Percentiles rank a stretch among this genome's conserved stretches.
These are phyloP conservation scores for Colletotrichum sp. DNA, from an alignment of 2,329 filamentous ascomycete species.

Conservation along the genomic window DNA sequence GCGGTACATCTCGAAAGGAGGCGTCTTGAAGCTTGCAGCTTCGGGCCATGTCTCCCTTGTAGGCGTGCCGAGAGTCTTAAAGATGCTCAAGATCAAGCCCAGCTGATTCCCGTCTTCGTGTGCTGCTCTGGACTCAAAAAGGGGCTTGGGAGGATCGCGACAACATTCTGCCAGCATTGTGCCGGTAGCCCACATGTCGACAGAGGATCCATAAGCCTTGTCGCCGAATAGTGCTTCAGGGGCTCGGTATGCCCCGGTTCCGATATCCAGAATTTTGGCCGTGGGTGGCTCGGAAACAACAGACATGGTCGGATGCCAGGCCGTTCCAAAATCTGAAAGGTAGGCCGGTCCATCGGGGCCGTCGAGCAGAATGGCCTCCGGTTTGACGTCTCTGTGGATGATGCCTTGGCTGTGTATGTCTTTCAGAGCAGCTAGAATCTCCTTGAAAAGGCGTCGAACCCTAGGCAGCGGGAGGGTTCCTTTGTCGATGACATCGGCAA, in stretches of 20 bases:
- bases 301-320: conserved; percentile 73
- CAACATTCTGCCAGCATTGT: conserved; percentile 81
- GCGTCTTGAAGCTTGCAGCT: conserved; percentile 67
- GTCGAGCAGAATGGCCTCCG: conserved; percentile 81
- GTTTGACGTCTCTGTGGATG: conserved; percentile 93
- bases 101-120: conserved; percentile 89
- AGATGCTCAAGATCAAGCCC: conserved; percentile 88
- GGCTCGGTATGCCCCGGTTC: conserved; percentile 88
- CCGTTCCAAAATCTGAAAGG: conserved; percentile 90
- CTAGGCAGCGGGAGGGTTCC: conserved; percentile 35
- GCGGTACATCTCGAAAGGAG: conserved; percentile 91
- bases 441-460: conserved; percentile 56
- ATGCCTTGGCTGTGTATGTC: conserved; percentile 78
- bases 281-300: conserved; percentile 65
- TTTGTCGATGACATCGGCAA: conserved; percentile 69
- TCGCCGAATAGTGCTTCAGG: conserved; percentile 92
- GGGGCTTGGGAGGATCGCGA: conserved; percentile 56
- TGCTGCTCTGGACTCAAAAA: conserved; percentile 79
- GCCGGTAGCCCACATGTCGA: conserved; percentile 92
- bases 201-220: conserved; percentile 68
- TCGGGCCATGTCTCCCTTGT: conserved; percentile 84
- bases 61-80: conserved; percentile 89
- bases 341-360: conserved; percentile 73
- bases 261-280: conserved; percentile 88
- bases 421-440: conserved; percentile 73